Evolutionary conservation across 805 yeast genomes (phyloP), one percentile per base, ranked within the genome.

Genomic region (Yarrowia bubula): DNA sequence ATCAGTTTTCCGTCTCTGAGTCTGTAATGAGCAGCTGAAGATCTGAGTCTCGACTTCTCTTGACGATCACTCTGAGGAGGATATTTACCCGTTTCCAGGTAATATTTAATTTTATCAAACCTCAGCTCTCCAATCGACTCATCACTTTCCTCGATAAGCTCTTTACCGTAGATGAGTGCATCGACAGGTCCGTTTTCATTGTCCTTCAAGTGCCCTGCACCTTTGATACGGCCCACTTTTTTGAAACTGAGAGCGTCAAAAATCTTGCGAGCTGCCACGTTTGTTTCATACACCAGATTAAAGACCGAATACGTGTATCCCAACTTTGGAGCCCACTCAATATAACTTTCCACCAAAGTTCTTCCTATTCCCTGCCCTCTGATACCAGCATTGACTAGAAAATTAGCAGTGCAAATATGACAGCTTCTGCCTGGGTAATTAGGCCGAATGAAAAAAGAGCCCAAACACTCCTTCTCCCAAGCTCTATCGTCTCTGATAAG

Each of bases 391-490:
- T 93, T 92, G 2, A 93, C 98, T 39, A 93, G 77, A 70, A 93
- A 89, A 18, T 88, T 87, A 1, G 90, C 96, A 0, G 96, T 89
- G 70, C 96, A 92, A n/a, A 95, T 87, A 73, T 93, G 98, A 0
- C 96, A 86, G 17, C 95, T 88, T 50, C 98, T 79, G 1, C 98
- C 98, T 0, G 98, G 97, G 73, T 87, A 93, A 71, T 90, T 89
- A 1, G 98, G 95, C 69, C 88, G 88, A 67, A 93, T 81, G 73
- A 83, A 86, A 72, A 93, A 92, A 1, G 92, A 83, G 0, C 98
- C 99, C 53, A 95, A 79, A 73, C 98, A 93, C 73, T 88, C 92
- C 70, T 89, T 90, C 67, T 92, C 96, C 97, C 98, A 92, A 72
- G 88, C 91, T 61, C 87, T 83, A 58, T 71, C 77, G 68, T 82